A percentile compares a stretch with the other conserved stretches of the same genome.
Evolutionary conservation across 2,329 filamentous ascomycete genomes (phyloP).

Genomic region (Aspergillus vadensis): DNA sequence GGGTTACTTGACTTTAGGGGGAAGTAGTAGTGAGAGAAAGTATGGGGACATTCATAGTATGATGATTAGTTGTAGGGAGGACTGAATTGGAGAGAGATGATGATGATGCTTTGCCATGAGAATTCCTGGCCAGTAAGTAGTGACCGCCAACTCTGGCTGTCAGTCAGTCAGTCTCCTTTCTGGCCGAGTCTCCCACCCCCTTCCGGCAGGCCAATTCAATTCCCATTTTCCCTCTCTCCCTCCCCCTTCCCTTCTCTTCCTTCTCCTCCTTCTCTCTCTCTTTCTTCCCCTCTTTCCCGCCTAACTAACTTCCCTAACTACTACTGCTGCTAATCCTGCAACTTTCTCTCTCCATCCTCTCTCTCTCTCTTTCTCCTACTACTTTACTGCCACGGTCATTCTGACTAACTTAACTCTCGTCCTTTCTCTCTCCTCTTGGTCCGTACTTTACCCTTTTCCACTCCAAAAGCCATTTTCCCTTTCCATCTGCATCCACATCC

Average conservation of each 20-base stretch:
- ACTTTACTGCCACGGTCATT: constrained; percentile 4
- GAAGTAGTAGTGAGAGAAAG: background rate
- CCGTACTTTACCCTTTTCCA: constrained; percentile 18
- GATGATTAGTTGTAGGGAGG: background rate
- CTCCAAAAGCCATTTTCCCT: too few relatives aligned
- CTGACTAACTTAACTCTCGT: background rate
- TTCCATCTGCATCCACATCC: constrained; percentile 11
- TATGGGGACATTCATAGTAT: background rate
- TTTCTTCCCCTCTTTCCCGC: constrained; percentile 18
- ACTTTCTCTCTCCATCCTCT: constrained; percentile 17
- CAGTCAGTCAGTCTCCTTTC: background rate
- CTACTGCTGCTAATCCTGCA: constrained; percentile 9
- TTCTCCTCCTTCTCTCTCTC: constrained; percentile 27
- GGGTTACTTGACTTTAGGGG: background rate
- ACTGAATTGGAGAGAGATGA: background rate
- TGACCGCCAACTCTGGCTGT: background rate
- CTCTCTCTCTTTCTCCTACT: constrained; percentile 12
- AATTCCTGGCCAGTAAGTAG: constrained; percentile 2
- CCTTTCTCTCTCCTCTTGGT: constrained; percentile 16
- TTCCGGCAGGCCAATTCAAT: constrained; percentile 5
- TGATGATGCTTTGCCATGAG: constrained; percentile 4
- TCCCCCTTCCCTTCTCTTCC: background rate
- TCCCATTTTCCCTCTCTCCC: background rate
- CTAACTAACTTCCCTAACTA: constrained; percentile 7
- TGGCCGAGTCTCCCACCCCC: background rate